These are phyloP conservation scores for Scleroderma bovista DNA, from an alignment of 768 basidiomycete species.

Conservation along the genomic window DNA sequence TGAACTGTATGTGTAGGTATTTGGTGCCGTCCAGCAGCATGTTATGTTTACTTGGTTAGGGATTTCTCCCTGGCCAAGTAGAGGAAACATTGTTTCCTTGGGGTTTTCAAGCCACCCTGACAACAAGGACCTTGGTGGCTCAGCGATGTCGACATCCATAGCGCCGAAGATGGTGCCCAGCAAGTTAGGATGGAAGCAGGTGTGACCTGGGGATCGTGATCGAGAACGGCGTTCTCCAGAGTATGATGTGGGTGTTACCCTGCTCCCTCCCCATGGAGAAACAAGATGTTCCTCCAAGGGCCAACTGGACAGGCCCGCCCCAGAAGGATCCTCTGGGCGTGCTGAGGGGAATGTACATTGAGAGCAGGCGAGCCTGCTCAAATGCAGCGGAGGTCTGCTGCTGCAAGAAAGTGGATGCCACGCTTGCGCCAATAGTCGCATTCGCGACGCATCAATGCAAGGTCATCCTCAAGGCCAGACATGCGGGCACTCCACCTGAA, in stretches of 20 bases:
- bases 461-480: no score
- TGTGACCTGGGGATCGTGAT: no score
- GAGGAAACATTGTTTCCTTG: background rate
- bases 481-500: no score
- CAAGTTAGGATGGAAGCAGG: no score
- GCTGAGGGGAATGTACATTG: background rate
- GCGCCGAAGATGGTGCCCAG: no score
- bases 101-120: background rate
- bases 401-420: background rate
- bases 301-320: background rate
- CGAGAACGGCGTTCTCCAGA: background rate
- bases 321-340: background rate
- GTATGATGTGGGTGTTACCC: background rate
- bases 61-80: background rate
- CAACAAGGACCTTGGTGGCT: no score
- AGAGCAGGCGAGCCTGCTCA: background rate
- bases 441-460: background rate
- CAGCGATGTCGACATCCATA: no score
- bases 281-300: background rate
- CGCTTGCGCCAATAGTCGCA: background rate
- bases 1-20: background rate
- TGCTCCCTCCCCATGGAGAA: background rate
- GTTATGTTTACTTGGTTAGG: background rate
- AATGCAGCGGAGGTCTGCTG: background rate
- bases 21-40: background rate